Evolutionary conservation across 805 yeast genomes (phyloP).

Genomic region (Metschnikowia bowlesiae): DNA sequence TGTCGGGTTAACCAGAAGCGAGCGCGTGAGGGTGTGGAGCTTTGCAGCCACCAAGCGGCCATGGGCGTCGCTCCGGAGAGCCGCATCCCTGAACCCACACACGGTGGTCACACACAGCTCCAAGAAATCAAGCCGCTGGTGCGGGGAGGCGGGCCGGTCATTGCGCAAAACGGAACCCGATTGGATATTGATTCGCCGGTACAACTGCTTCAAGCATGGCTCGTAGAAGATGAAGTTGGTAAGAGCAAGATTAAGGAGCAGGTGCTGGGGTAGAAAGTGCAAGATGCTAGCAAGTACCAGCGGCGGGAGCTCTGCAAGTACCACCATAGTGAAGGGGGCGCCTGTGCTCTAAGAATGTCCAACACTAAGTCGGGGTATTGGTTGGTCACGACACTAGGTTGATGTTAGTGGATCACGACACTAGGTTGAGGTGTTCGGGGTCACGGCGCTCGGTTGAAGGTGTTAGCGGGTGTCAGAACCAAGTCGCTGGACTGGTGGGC

Average conservation of each 20-base stretch:
- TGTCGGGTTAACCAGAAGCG: constrained; percentile 30
- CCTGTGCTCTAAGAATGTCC: no score
- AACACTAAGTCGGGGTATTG: no score
- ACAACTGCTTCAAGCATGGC: constrained; percentile 28
- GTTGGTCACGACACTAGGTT: no score
- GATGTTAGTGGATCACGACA: no score
- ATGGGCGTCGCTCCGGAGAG: constrained; percentile 18
- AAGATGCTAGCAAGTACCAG: constrained; percentile 12
- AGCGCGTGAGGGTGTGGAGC: constrained; percentile 37
- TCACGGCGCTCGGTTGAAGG: no score
- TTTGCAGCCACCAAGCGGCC: constrained; percentile 28
- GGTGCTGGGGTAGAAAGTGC: constrained; percentile 27
- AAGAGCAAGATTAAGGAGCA: constrained; percentile 27
- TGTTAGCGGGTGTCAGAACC: no score
- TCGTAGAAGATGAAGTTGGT: constrained; percentile 34
- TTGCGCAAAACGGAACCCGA: constrained; percentile 16
- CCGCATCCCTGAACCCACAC: constrained; percentile 22
- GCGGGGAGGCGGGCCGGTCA: not conserved
- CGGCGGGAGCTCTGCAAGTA: constrained; percentile 12
- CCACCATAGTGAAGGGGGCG: not conserved
- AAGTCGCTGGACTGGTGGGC: no score
- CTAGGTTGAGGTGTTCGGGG: no score
- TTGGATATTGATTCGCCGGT: constrained; percentile 23
- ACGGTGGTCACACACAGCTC: constrained; percentile 22
- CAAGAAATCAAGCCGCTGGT: constrained; percentile 18